Percentiles rank a stretch among this genome's conserved stretches.
Conservation (phyloP, 148 eudicot genomes). For the Fagopyrum homotropicum region DNA sequence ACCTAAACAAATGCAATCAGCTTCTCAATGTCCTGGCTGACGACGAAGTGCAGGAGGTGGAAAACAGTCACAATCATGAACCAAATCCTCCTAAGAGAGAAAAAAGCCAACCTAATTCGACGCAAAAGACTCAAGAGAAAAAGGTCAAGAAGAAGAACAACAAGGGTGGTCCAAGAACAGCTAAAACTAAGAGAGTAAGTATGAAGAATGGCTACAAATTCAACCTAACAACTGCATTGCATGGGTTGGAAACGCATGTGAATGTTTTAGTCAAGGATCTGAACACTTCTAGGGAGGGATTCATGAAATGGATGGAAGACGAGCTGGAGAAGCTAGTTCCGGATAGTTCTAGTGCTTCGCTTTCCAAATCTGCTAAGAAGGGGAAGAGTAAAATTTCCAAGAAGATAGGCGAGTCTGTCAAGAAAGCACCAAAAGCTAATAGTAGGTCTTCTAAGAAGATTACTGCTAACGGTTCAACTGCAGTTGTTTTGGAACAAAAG, state of each 20-base stretch:
- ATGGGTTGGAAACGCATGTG: constrained; percentile 7
- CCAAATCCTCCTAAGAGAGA: not conserved
- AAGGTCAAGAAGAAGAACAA: not conserved
- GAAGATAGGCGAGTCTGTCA: not conserved
- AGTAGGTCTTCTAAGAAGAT: not conserved
- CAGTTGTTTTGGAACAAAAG: not conserved
- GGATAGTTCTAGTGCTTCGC: not conserved
- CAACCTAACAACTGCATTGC: not conserved
- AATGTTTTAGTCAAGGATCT: constrained; percentile 7
- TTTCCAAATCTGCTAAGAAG: constrained; percentile 7
- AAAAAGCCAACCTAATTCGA: not conserved
- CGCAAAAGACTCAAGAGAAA: not conserved
- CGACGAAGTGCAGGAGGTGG: not conserved
- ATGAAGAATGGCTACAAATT: not conserved
- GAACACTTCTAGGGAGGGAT: not conserved
- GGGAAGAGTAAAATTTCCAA: not conserved
- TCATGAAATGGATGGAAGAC: constrained; percentile 16
- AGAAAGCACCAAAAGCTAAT: not conserved
- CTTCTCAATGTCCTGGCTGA: not conserved
- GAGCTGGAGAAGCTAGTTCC: constrained; percentile 3
- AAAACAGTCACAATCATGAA: not conserved
- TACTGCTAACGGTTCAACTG: not conserved
- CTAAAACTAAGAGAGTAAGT: not conserved
- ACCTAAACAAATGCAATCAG: not conserved
- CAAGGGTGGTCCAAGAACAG: not conserved